A percentile compares a stretch with the other conserved stretches of the same genome.
Conservation (phyloP, 2,329 filamentous ascomycete species). For the Escovopsis sp. region DNA sequence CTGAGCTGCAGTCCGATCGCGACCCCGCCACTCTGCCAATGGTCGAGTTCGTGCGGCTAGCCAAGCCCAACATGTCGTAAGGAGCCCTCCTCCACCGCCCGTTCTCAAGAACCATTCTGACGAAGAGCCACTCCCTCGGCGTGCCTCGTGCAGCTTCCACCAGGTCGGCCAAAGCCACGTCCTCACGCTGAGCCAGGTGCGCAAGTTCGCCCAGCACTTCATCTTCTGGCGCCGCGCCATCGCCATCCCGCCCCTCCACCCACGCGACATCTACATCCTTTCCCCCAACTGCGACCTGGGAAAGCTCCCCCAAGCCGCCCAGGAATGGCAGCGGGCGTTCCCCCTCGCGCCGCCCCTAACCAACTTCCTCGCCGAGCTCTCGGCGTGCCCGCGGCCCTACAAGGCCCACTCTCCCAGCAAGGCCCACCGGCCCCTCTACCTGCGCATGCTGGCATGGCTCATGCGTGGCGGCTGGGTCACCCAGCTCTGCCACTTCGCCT, state of each 20-base stretch:
- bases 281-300: constrained; percentile 76
- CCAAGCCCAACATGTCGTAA: constrained; percentile 49
- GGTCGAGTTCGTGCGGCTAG: constrained; percentile 67
- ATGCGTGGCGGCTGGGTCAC: constrained; percentile 88
- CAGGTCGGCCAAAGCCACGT: constrained; percentile 58
- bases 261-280: constrained; percentile 79
- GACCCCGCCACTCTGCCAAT: constrained; percentile 65
- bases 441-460: constrained; percentile 86
- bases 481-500: constrained; percentile 81
- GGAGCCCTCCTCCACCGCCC: constrained; percentile 11
- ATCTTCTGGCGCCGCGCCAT: constrained; percentile 93
- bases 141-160: constrained; percentile 30
- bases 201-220: constrained; percentile 79
- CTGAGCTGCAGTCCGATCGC: constrained; percentile 62
- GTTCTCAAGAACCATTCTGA: neutral
- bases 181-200: constrained; percentile 66
- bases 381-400: constrained; percentile 67
- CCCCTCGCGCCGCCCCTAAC: constrained; percentile 70
- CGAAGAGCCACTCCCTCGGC: neutral
- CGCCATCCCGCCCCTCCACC: constrained; percentile 79
- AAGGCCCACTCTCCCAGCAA: constrained; percentile 74
- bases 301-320: constrained; percentile 52
- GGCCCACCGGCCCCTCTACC: constrained; percentile 73
- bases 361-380: constrained; percentile 76
- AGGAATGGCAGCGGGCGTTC: constrained; percentile 63